Base-by-base conservation (phyloP, 75 land plant genomes). In the Gnetum montanum region DNA sequence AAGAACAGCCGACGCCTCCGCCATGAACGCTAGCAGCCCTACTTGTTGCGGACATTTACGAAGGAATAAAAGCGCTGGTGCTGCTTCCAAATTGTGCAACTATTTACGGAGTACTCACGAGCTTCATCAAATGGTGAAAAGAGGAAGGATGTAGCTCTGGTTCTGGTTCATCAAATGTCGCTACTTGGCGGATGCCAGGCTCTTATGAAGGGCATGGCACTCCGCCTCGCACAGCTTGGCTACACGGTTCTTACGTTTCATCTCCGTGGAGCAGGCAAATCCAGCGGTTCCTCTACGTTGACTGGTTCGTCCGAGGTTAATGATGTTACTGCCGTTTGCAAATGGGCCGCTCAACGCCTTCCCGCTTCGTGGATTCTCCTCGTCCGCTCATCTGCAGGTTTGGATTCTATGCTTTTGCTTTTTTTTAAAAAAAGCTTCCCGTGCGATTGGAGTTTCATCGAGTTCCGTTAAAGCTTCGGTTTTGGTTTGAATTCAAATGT, bases 371-470 rank as follows among this genome's bases (percentile, higher is more conserved):
- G 84, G 57, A 89, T 89, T 35, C 56, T 93, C 35, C 69, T 93
- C 33, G 84, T 93, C 22, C 90, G 98, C 4, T 85, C 85, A 60
- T 93, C 98, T 35, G 98, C 98, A 47, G 97, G 97, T 92, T n/a
- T n/a, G 63, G 19, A 46, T 28, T 43, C 49, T n/a, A n/a, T n/a
- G n/a, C n/a, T n/a, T n/a, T n/a, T n/a, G n/a, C n/a, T n/a, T n/a
- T n/a, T n/a, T n/a, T n/a, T n/a, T n/a, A n/a, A n/a, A n/a, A n/a
- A n/a, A n/a, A n/a, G n/a, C n/a, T n/a, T n/a, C n/a, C n/a, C n/a
- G n/a, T n/a, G n/a, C n/a, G n/a, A n/a, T n/a, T n/a, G n/a, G n/a
- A n/a, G n/a, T n/a, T n/a, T n/a, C n/a, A n/a, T n/a, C n/a, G n/a
- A n/a, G n/a, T n/a, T n/a, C n/a, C n/a, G n/a, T n/a, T n/a, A n/a